Evolutionary conservation across 805 yeast genomes (phyloP), one percentile per base, ranked within the genome.

Genomic region (Nakazawaea anatomiae): DNA sequence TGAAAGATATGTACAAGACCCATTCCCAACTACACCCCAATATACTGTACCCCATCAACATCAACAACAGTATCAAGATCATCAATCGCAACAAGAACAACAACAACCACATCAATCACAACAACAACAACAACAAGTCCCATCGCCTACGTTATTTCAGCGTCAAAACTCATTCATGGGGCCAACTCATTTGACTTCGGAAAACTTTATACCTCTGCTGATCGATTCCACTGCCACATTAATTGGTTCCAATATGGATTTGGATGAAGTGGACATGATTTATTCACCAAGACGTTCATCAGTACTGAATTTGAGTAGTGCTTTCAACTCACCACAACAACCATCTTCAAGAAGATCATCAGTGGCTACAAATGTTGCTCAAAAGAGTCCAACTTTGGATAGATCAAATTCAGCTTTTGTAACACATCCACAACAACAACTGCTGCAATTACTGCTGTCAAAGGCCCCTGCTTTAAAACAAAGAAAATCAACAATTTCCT

Each of bases 1-100:
- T 60, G 90, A 83, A 57, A 72, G 89, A 51, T 73, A 77, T 45
- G 89, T 83, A 7, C 86, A 83, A 60, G 87, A 82, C 54, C 80
- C 80, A 7, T 57, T 69, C 42, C 54, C 55, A 38, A 8, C 32
- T 27, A 14, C 35, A 4, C 30, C 40, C 9, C 40, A 27, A 29
- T 9, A 10, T n/a, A 6, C 30, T 27, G 12, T 11, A 29, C 36
- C 36, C 11, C 36, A 46, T 14, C 28, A 29, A 30, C 39, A 25
- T 29, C 39, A 34, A 14, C 44, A 46, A 31, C 31, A 47, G n/a
- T 42, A 42, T 39, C 50, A 27, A 30, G 42, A 35, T 18, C 25
- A 30, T 9, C 28, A 36, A 10, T 41, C 40, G 6, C 12, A 14
- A 30, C 31, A 47, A 27, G 42, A 42, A 44, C 50, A 27, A 30